Evolutionary conservation across 2,329 filamentous ascomycete genomes (phyloP).

Genomic region (Cladosporium colombiae): DNA sequence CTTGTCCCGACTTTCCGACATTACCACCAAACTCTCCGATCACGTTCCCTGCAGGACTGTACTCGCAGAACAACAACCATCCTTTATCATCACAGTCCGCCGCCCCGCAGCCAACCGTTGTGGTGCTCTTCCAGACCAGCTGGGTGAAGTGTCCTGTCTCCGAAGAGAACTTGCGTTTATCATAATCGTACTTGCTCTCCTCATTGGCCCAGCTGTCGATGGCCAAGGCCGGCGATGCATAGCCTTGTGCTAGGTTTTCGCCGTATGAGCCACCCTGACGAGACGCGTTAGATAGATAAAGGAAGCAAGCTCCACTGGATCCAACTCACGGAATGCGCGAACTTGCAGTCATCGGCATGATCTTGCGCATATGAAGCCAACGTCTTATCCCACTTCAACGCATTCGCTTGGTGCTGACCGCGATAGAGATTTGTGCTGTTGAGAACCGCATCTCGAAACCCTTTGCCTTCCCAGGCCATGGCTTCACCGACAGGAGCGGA

Average conservation of each 20-base stretch:
- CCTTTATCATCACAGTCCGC: slow-evolving; percentile 32
- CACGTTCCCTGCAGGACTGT: slow-evolving; percentile 41
- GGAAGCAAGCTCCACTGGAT: not conserved
- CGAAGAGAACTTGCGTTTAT: slow-evolving; percentile 31
- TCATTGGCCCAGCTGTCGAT: slow-evolving; percentile 38
- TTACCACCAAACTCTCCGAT: slow-evolving; percentile 38
- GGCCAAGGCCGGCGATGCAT: slow-evolving; percentile 25
- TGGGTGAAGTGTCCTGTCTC: slow-evolving; percentile 37
- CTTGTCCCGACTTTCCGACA: slow-evolving; percentile 34
- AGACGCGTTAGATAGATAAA: not conserved
- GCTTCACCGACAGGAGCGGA: not conserved
- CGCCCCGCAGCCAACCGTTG: slow-evolving; percentile 33
- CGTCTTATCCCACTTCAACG: slow-evolving; percentile 32
- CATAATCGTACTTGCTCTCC: slow-evolving; percentile 33
- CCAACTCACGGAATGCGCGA: slow-evolving; percentile 33
- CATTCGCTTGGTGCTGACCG: slow-evolving; percentile 26
- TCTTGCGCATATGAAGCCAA: slow-evolving; percentile 34
- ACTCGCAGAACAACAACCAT: slow-evolving; percentile 41
- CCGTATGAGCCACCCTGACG: slow-evolving; percentile 34
- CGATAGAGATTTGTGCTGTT: slow-evolving; percentile 39
- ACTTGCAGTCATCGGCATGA: slow-evolving; percentile 33
- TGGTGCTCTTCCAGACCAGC: slow-evolving; percentile 37
- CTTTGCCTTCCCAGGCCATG: slow-evolving; percentile 24
- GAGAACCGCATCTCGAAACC: slow-evolving; percentile 27
- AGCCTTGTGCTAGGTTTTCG: slow-evolving; percentile 37